phyloP scores from a whole-genome alignment of 2,329 filamentous ascomycete species.

The Fusarium palustre region DNA sequence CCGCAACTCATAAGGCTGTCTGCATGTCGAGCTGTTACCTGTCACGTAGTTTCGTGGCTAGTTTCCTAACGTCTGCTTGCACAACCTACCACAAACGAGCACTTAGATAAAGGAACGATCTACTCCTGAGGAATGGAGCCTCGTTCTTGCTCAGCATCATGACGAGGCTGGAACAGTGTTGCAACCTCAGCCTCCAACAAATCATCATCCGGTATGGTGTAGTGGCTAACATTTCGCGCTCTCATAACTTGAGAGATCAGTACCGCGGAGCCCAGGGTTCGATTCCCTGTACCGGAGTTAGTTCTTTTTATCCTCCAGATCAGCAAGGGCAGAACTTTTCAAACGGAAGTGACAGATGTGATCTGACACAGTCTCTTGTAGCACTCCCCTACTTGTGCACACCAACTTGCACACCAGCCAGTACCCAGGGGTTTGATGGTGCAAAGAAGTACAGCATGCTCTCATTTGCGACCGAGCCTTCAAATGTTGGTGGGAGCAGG shows the following conservation, averaged over 20 bases:
- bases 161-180: neutral
- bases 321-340: neutral
- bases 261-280: constrained; percentile 44
- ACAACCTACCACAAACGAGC: neutral
- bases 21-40: neutral
- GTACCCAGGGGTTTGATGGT: neutral
- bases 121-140: neutral
- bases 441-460: too few species aligned
- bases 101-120: neutral
- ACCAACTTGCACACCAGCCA: neutral
- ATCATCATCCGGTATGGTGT: constrained; percentile 49
- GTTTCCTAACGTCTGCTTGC: neutral
- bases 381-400: neutral
- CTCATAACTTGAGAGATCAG: constrained; percentile 43
- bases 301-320: constrained; percentile 7
- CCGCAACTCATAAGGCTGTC: accelerated
- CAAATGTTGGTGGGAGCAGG: neutral
- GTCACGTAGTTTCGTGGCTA: accelerated
- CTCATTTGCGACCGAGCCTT: too few species aligned
- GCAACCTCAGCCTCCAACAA: neutral
- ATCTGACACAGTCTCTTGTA: neutral
- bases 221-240: constrained; percentile 52
- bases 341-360: neutral
- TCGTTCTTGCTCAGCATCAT: neutral
- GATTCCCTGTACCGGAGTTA: constrained; percentile 45